Percentiles rank a stretch among this genome's conserved stretches.
Conservation (phyloP, 345 rosid species). For the Citrus sp. region DNA sequence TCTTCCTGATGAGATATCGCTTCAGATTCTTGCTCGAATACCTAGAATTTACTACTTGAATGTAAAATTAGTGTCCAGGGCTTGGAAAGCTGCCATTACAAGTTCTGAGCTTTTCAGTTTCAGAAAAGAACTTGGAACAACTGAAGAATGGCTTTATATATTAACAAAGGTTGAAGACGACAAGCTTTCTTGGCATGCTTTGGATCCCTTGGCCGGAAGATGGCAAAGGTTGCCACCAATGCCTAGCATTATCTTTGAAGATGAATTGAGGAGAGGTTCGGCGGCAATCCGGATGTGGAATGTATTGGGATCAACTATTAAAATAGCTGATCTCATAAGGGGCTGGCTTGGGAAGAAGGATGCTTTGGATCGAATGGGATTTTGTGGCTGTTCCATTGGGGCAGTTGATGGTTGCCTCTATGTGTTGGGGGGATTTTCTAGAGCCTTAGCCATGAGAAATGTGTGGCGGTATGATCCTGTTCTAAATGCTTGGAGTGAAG, state of each 20-base stretch:
- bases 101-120: slow-evolving; percentile 55
- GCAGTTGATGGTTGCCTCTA: slow-evolving; percentile 76
- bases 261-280: slow-evolving; percentile 49
- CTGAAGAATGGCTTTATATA: slow-evolving; percentile 91
- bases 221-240: slow-evolving; percentile 86
- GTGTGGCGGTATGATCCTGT: slow-evolving; percentile 81
- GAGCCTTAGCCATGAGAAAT: slow-evolving; percentile 53
- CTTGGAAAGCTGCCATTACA: slow-evolving; percentile 60
- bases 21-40: slow-evolving; percentile 80
- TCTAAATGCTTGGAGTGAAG: slow-evolving; percentile 69
- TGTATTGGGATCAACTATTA: slow-evolving; percentile 48
- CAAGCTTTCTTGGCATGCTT: slow-evolving; percentile 72
- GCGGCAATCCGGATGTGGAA: slow-evolving; percentile 52
- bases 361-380: slow-evolving; percentile 47
- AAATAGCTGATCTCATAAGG: slow-evolving; percentile 52
- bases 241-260: slow-evolving; percentile 54
- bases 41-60: slow-evolving; percentile 65
- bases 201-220: slow-evolving; percentile 70
- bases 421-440: slow-evolving; percentile 75
- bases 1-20: slow-evolving; percentile 85
- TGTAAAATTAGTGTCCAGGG: slow-evolving; percentile 51
- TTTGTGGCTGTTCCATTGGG: slow-evolving; percentile 77
- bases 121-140: slow-evolving; percentile 70
- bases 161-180: slow-evolving; percentile 69
- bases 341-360: slow-evolving; percentile 69